Evolutionary conservation across 1,284 basidiomycete species (phyloP), one percentile per base, ranked within the genome.

Genomic region (Takashimella tepidaria): DNA sequence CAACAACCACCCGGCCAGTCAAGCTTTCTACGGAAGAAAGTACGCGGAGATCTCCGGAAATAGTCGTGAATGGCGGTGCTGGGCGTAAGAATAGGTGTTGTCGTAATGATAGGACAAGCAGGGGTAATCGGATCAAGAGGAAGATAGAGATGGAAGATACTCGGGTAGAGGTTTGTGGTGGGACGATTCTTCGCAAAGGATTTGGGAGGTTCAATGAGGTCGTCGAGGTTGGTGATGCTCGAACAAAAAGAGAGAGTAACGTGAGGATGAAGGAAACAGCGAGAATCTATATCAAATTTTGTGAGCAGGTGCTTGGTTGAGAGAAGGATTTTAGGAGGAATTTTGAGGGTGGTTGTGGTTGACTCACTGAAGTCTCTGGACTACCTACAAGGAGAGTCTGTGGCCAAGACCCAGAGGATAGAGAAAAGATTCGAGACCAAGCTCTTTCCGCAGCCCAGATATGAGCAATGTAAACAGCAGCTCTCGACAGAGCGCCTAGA

Each of bases 1-100:
- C 90, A 5, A 93, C 89, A 1, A 86, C 81, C 16, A 93, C 82
- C 40, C 65, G 67, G 1, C 91, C 90, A 0, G 88, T 91, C n/a
- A 79, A 68, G 26, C 88, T 88, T 49, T 84, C 78, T 26, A 81
- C 80, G 0, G 86, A 81, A 1, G 82, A 87, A 45, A 89, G 81
- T 12, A 92, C 82, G 31, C 79, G 80, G n/a, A 90, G 75, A 2
- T 82, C 80, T 45, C 80, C 80, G 22, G 67, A 53, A 3, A 67
- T 73, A 2, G 81, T 82, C 16, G 73, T 72, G 64, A 83, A 86
- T 1, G 84, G 79, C 26, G 60, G 49, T 0, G 57, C 45, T 3
- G 68, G 65, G 8, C 61, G 61, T 2, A 65, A 56, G 54, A 61
- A 68, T 42, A 67, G 47, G 40, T 70, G 66, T 49, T 67, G 63